Evolutionary conservation across 2,329 filamentous ascomycete species (phyloP), one percentile per base, ranked within the genome.

Genomic region (Phaeosphaeriaceae sp.): DNA sequence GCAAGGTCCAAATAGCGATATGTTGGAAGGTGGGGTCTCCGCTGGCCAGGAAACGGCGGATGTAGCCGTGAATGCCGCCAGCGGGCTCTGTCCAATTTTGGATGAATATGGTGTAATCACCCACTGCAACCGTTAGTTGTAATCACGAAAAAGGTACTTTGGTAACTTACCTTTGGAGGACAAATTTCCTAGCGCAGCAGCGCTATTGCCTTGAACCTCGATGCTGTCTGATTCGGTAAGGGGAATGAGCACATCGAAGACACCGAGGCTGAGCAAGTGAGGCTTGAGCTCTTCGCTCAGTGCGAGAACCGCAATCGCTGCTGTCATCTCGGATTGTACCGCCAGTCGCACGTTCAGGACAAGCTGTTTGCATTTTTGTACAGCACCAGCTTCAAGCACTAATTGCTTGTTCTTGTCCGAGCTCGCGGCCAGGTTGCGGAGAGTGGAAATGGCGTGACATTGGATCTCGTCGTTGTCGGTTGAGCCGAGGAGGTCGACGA

Each of bases 381-480:
- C 95, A 1, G 95, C 95, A 22, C 95, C 95, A 33, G 95, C 95
- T 78, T 98, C 93, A 49, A 99, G 82, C 1, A 99, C 95, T n/a
- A 99, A 85, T 57, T 96, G 91, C 81, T 99, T 99, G 85, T 99
- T 99, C 62, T 92, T 89, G 76, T 99, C 95, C 7, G 94, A 98
- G 79, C 93, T 98, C 54, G 95, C 95, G 7, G 95, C 95, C 57
- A 99, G 84, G 72, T 99, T 99, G 63, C 95, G 89, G 49, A 99
- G 85, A 0, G 95, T 99, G 5, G 95, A 98, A 65, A 99, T 99
- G 56, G 95, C 95, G 74, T 99, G 95, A 75, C 95, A 99, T 76
- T 99, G 95, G 51, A 99, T 99, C 76, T 99, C 95, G 78, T 99
- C 95, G 74, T 97, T 97, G 69, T 98, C 94, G 0, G 93, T 97